phyloP scores from a whole-genome alignment of 306 rosid species.

The Inga leiocalycina region DNA sequence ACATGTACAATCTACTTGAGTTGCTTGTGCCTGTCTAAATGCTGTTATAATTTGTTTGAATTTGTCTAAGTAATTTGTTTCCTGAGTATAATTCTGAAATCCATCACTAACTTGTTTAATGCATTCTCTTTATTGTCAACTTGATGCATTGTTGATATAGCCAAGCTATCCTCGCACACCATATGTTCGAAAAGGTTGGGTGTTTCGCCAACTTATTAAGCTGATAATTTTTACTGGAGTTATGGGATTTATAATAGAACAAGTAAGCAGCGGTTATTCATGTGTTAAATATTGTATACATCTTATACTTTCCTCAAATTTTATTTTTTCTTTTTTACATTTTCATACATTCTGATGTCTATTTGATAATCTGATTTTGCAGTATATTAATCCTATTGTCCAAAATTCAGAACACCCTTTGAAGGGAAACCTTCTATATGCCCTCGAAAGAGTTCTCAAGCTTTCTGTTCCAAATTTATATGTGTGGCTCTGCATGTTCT shows the following conservation, averaged over 20 bases:
- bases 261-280: conserved; percentile 54
- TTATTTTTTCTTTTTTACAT: conserved; percentile 14
- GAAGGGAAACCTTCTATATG: conserved; percentile 86
- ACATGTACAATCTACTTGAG: not conserved
- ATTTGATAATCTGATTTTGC: conserved; percentile 42
- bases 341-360: conserved; percentile 30
- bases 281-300: conserved; percentile 24
- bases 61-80: not conserved
- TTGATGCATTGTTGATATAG: conserved; percentile 51
- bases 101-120: conserved; percentile 11
- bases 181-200: conserved; percentile 89
- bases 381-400: conserved; percentile 97
- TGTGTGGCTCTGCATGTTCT: conserved; percentile 99
- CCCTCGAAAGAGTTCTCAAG: conserved; percentile 88
- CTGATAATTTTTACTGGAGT: conserved; percentile 89
- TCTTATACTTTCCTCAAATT: not conserved
- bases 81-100: not conserved
- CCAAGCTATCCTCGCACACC: conserved; percentile 87
- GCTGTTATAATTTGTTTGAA: not conserved
- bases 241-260: conserved; percentile 96
- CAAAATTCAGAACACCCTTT: conserved; percentile 92
- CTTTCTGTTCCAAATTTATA: conserved; percentile 96
- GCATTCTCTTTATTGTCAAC: conserved; percentile 7
- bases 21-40: conserved; percentile 1
- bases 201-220: conserved; percentile 80